phyloP scores from a whole-genome alignment of 2,329 filamentous ascomycete species.

The Pseudogymnoascus sp. region DNA sequence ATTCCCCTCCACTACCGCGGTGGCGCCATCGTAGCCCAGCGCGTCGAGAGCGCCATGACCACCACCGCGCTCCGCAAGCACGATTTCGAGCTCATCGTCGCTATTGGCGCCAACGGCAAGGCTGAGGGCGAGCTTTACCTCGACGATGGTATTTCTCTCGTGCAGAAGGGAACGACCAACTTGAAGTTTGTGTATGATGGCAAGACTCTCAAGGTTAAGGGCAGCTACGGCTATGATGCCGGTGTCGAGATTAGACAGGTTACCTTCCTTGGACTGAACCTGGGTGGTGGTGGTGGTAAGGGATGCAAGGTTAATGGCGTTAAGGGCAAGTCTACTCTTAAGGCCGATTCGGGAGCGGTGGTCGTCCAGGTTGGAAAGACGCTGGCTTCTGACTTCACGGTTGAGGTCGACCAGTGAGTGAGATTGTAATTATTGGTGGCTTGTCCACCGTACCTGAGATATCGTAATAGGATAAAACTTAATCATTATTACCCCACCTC shows the following conservation, averaged over 20 bases:
- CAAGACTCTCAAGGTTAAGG: conserved; percentile 43
- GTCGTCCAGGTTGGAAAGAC: conserved; percentile 15
- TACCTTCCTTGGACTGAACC: conserved; percentile 39
- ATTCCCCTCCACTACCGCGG: conserved; percentile 64
- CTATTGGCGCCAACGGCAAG: conserved; percentile 52
- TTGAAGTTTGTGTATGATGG: conserved; percentile 53
- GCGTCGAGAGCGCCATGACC: conserved; percentile 50
- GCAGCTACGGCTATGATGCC: conserved; percentile 44
- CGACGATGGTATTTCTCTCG: conserved; percentile 65
- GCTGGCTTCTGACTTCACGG: conserved; percentile 15
- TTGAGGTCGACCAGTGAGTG: conserved; percentile 1
- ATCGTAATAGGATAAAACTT: background rate
- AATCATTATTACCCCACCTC: background rate
- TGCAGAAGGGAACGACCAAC: conserved; percentile 48
- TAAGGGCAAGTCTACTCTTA: background rate
- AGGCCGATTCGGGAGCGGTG: conserved; percentile 13
- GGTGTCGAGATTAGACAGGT: conserved; percentile 40
- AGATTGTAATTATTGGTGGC: background rate
- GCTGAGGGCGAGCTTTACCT: conserved; percentile 65
- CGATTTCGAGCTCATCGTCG: conserved; percentile 64
- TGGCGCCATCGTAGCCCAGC: conserved; percentile 56
- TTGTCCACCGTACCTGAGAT: background rate
- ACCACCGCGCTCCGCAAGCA: conserved; percentile 55
- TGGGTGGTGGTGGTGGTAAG: conserved; percentile 10
- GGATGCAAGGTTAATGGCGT: conserved; percentile 7